A percentile compares a stretch with the other conserved stretches of the same genome.
phyloP scores from a whole-genome alignment of 768 basidiomycete genomes.

The Lactarius trivialis region DNA sequence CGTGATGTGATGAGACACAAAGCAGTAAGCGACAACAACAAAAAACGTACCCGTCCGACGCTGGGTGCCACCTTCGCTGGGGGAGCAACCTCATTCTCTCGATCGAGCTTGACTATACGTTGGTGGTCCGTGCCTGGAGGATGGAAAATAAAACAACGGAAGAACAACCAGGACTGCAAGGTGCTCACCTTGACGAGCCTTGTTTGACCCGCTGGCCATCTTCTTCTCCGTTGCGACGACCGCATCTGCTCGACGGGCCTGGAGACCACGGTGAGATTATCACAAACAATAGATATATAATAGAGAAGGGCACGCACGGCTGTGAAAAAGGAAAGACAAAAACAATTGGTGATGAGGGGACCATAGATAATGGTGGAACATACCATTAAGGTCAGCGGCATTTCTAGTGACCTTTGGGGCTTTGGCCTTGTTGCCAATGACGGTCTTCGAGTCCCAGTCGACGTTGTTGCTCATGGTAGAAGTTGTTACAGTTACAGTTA shows the following conservation, averaged over 20 bases:
- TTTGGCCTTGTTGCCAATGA: slow-evolving; percentile 65
- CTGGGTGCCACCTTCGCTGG: slow-evolving; percentile 69
- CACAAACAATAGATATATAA: not conserved
- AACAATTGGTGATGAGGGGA: slow-evolving; percentile 9
- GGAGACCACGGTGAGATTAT: slow-evolving; percentile 18
- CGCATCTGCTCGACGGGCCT: slow-evolving; percentile 73
- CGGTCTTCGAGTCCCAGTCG: slow-evolving; percentile 67
- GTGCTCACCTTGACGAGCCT: slow-evolving; percentile 58
- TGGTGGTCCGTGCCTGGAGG: slow-evolving; percentile 82
- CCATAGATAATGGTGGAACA: slow-evolving; percentile 15
- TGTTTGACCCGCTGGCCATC: slow-evolving; percentile 59
- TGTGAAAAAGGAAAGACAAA: slow-evolving; percentile 6
- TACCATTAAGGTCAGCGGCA: slow-evolving; percentile 51
- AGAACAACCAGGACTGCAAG: not conserved
- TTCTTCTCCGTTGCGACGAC: slow-evolving; percentile 85
- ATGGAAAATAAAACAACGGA: not conserved
- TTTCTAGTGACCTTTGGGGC: slow-evolving; percentile 59
- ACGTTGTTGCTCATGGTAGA: slow-evolving; percentile 31
- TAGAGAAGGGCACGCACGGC: slow-evolving; percentile 16
- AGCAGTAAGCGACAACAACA: not conserved
- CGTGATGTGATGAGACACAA: not conserved
- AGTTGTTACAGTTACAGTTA: slow-evolving; percentile 8
- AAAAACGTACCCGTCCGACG: slow-evolving; percentile 59
- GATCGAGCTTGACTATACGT: slow-evolving; percentile 87
- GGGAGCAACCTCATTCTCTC: slow-evolving; percentile 93